phyloP scores from a whole-genome alignment of 208 protist species.

The Acanthamoeba sp. region DNA sequence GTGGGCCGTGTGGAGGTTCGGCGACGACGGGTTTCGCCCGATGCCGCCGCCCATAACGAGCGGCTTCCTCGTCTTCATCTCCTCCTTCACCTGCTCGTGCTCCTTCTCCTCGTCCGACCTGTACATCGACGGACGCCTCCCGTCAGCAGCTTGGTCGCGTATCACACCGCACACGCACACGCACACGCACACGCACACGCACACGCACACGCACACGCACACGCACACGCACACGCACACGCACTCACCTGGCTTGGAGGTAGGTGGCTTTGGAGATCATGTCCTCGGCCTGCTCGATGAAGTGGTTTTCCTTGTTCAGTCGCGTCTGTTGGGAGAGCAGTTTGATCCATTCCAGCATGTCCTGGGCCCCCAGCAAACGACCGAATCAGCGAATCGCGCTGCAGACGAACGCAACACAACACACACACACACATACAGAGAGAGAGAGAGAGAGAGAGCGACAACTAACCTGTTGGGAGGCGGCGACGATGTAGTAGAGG shows the following conservation, averaged over 20 bases:
- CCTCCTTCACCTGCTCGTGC: not conserved
- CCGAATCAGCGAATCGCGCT: too few relatives aligned
- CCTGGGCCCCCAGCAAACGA: too few relatives aligned
- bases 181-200: too few relatives aligned
- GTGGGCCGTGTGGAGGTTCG: not conserved
- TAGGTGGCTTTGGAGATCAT: conserved; percentile 65
- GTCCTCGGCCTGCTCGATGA: conserved; percentile 50
- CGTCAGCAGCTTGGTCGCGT: too few relatives aligned
- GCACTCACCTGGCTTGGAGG: not conserved
- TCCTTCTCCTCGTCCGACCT: not conserved
- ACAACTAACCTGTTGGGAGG: not conserved
- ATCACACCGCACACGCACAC: too few relatives aligned
- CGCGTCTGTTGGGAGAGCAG: conserved; percentile 29
- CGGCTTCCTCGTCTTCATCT: not conserved
- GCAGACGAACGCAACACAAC: too few relatives aligned
- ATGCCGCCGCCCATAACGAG: not conserved
- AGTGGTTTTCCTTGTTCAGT: conserved; percentile 45
- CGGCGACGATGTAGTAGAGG: not conserved
- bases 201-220: too few relatives aligned
- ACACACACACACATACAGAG: too few relatives aligned
- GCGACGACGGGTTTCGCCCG: not conserved
- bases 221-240: too few relatives aligned
- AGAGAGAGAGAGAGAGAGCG: too few relatives aligned
- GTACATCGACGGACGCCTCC: too few relatives aligned
- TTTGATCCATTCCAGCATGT: conserved; percentile 59